A percentile compares a stretch with the other conserved stretches of the same genome.
phyloP scores from a whole-genome alignment of 1,284 basidiomycete genomes.

The Cryptococcus sp. region DNA sequence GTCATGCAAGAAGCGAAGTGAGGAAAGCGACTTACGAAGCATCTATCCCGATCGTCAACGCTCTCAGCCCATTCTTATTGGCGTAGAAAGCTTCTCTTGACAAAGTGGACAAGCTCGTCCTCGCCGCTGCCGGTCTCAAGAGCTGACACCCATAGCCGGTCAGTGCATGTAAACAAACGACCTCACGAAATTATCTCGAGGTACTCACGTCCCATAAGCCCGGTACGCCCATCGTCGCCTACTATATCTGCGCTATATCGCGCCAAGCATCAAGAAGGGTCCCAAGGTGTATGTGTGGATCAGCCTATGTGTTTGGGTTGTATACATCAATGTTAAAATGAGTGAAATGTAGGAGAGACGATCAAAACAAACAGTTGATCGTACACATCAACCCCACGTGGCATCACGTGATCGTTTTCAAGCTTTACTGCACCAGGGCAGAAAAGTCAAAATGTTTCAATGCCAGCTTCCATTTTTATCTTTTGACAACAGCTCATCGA shows the following conservation, averaged over 20 bases:
- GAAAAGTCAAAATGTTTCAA: no score
- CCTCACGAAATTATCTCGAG: not conserved
- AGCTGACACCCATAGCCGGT: conserved; percentile 28
- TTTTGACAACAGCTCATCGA: no score
- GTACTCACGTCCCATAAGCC: conserved; percentile 54
- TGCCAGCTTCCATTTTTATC: no score
- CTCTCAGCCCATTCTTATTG: conserved; percentile 44
- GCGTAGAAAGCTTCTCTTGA: conserved; percentile 44
- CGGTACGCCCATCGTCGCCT: conserved; percentile 49
- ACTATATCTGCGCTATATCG: not conserved
- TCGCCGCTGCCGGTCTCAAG: conserved; percentile 44
- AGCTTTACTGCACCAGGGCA: no score
- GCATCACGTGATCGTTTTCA: no score
- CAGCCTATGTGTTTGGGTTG: no score
- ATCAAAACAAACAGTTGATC: no score
- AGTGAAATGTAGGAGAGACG: no score
- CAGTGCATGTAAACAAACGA: conserved; percentile 6
- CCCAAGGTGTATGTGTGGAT: no score
- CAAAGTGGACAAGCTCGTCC: conserved; percentile 36
- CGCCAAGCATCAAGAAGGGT: conserved; percentile 2
- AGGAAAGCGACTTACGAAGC: conserved; percentile 41
- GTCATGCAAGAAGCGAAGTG: conserved; percentile 9
- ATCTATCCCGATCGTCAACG: conserved; percentile 54
- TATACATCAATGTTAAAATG: no score
- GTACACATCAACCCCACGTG: no score